These are phyloP conservation scores for Globisporangium heterothallicum DNA, from an alignment of 352 stramenopile species.

Conservation along the genomic window DNA sequence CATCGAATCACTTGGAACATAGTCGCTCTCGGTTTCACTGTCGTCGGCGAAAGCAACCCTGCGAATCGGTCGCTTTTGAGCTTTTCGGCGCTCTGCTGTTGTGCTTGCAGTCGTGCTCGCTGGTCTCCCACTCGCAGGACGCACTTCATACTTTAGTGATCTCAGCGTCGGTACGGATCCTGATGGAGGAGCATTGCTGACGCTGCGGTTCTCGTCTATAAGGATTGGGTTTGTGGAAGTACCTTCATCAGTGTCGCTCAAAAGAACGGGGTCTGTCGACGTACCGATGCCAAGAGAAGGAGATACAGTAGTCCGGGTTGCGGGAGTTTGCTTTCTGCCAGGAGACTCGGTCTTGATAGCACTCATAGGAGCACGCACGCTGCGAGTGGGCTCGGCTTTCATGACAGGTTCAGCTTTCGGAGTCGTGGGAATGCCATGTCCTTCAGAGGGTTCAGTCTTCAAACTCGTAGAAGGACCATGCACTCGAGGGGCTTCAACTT, in stretches of 20 bases:
- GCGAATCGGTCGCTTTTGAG: conserved; percentile 2
- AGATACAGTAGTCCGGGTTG: too few relatives aligned
- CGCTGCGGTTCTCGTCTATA: too few relatives aligned
- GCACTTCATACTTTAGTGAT: background rate
- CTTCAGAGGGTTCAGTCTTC: background rate
- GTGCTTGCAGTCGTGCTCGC: background rate
- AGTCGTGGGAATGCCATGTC: background rate
- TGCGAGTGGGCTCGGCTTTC: background rate
- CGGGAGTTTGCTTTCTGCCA: background rate
- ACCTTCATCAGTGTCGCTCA: background rate
- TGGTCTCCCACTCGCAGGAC: too few relatives aligned
- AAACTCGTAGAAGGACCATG: too few relatives aligned
- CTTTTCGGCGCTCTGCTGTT: background rate
- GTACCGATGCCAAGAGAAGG: background rate
- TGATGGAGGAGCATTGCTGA: too few relatives aligned
- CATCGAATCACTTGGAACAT: conserved; percentile 3
- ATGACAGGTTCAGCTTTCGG: background rate
- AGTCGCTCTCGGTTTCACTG: conserved; percentile 9
- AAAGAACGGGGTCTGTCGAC: background rate
- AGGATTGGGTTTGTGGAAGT: too few relatives aligned
- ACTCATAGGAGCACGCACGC: background rate
- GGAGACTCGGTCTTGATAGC: background rate
- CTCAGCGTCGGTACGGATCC: too few relatives aligned
- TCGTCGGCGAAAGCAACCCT: background rate
- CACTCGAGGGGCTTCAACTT: background rate